Base-by-base conservation (phyloP, 805 yeast species). In the Yarrowia osloensis region DNA sequence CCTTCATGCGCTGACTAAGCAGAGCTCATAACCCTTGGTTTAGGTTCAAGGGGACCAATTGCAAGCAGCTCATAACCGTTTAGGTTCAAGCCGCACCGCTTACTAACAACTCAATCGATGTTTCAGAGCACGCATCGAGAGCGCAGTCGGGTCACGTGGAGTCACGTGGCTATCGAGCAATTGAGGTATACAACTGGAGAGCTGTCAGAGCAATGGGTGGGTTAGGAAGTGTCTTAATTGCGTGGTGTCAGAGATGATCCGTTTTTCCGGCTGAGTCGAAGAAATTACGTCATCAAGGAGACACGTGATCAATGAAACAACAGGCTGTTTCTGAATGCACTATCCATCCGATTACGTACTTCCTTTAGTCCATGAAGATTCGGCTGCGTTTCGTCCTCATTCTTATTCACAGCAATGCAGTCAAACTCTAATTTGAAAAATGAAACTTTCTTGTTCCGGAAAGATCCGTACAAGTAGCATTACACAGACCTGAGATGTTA, bases 361-460 rank as follows among this genome's bases (percentile, higher is more conserved):
- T 13, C 37, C 5, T 6, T 28, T 8, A 28, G 31, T 11, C 15
- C 9, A 9, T 33, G 35, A 33, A 13, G 8, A 6, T 21, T 15
- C 3, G 11, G 17, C 5, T 37, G 17, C 9, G 5, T n/a, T 5
- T 42, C 28, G 13, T 22, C 47, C 9, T 37, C 40, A 1, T 12
- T 19, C 15, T 40, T 22, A 52, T 31, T 19, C 39, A 19, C 39
- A 31, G 61, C 61, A 54, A 54, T 54, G 61, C 61, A 33, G 22
- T 24, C 61, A 54, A 54, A 54, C 61, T 54, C 61, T 13, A 54
- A 11, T 28, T 19, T 28, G 31, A 54, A 26, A 52, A 26, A 54
- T 37, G 46, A 54, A 54, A 39, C 22, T 54, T 37, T 54, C 24
- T 37, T 17, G 44, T 54, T 54, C 62, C 62, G 57, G 57, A 21